Conservation (phyloP, 441 rosid species). For the Arabidopsis lyrata region DNA sequence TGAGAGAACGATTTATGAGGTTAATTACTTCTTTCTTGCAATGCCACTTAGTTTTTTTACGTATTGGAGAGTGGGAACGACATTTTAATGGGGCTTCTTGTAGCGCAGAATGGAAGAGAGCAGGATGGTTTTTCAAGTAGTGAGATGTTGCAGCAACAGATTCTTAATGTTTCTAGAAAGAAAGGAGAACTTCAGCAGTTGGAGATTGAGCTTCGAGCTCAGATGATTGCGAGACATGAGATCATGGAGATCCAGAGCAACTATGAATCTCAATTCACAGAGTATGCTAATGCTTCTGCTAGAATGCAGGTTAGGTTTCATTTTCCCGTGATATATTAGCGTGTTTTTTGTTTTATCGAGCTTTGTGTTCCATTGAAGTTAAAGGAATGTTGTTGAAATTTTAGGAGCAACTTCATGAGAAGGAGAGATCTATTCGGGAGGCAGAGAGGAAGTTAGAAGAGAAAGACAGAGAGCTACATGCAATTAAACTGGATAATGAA, state of each 20-base stretch:
- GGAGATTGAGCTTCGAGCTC: constrained; percentile 85
- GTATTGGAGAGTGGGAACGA: constrained; percentile 27
- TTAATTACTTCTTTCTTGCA: constrained; percentile 42
- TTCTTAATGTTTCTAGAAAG: constrained; percentile 60
- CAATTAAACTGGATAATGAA: constrained; percentile 84
- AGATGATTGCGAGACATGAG: constrained; percentile 68
- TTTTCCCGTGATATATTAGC: neutral
- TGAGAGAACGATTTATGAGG: constrained; percentile 84
- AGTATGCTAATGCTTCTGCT: constrained; percentile 62
- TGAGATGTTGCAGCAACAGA: constrained; percentile 67
- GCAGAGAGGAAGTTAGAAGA: constrained; percentile 87
- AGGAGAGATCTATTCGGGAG: constrained; percentile 68
- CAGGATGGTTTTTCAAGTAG: constrained; percentile 61
- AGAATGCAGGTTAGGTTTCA: constrained; percentile 64
- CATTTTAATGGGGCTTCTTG: constrained; percentile 44
- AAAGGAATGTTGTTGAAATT: constrained; percentile 32
- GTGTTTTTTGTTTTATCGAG: neutral
- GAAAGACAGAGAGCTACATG: constrained; percentile 85
- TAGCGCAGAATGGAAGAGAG: constrained; percentile 81
- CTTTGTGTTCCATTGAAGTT: neutral
- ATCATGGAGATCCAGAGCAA: constrained; percentile 63
- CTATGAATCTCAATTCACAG: constrained; percentile 66
- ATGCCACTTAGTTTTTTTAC: constrained; percentile 4
- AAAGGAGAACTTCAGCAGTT: constrained; percentile 78
- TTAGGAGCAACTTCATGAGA: constrained; percentile 88